Evolutionary conservation across 2,329 filamentous ascomycete species (phyloP), one percentile per base, ranked within the genome.

Genomic region (Calonectria pauciramosa): DNA sequence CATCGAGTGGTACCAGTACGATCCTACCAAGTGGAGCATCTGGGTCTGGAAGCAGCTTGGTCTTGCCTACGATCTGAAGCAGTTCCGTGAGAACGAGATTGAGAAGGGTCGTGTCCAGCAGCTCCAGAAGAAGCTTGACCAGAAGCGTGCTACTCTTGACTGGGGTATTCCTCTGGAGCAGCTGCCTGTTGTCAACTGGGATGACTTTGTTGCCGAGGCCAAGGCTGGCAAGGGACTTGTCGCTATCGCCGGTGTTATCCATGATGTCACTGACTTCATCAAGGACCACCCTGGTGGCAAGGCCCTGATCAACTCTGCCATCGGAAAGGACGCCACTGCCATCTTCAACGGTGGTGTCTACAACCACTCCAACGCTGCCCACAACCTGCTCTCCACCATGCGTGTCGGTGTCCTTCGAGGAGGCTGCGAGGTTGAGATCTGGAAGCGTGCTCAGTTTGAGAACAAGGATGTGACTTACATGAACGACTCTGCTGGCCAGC

Each of bases 311-410:
- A 91, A 88, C 79, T 94, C 93, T 34, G 94, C 93, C 66, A 91
- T 97, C 72, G 95, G 95, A 84, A 97, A 97, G 89, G 95, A 97
- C 77, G 94, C 95, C 70, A 97, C 95, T 20, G 94, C 95, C 80
- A 95, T 96, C 87, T 97, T 97, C 91, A 97, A 97, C 86, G 95
- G 95, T 78, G 95, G 95, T 87, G 94, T 97, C 76, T 97, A 97
- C 88, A 91, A 94, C 85, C 95, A 97, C 89, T 95, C 93, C 84
- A 97, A 97, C 87, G 95, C 94, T 71, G 95, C 95, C 44, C 95
- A 97, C 90, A 97, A 97, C 87, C 86, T 97, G 75, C 90, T 97
- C 77, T 96, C 94, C 10, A 97, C 94, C 79, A 97, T 97, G 94
- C 91, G 95, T 80, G 93, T 97, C 18, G 95, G 94, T 85, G 95